Conservation (phyloP, 164 flowering plant species). For the Annona cherimola region DNA sequence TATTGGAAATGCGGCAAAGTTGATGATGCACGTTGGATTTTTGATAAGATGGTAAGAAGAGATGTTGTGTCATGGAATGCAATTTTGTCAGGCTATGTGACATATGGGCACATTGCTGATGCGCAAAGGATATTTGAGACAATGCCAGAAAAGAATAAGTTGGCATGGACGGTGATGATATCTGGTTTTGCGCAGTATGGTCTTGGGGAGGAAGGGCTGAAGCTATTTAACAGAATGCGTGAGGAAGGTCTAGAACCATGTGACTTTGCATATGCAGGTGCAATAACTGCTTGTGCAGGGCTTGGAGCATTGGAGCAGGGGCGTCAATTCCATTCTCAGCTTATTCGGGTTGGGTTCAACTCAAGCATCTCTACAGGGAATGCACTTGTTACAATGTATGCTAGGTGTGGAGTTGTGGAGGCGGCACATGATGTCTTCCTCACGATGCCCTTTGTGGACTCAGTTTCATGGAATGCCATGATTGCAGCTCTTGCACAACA, state of each 20-base stretch:
- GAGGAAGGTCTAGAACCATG: conserved; percentile 53
- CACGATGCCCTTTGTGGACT: conserved; percentile 47
- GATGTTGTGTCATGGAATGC: conserved; percentile 60
- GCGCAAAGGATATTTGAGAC: conserved; percentile 32
- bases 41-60: conserved; percentile 28
- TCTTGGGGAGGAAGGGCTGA: conserved; percentile 62
- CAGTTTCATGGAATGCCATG: conserved; percentile 66
- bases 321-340: conserved; percentile 66
- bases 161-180: conserved; percentile 55
- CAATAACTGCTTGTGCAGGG: conserved; percentile 54
- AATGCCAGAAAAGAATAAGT: conserved; percentile 32
- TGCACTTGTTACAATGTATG: conserved; percentile 78
- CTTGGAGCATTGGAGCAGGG: conserved; percentile 76
- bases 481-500: conserved; percentile 70
- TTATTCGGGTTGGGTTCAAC: conserved; percentile 43
- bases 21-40: conserved; percentile 33
- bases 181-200: conserved; percentile 68
- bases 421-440: conserved; percentile 43
- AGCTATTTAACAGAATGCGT: conserved; percentile 54
- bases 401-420: conserved; percentile 66
- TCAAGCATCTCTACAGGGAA: conserved; percentile 76
- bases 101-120: conserved; percentile 27
- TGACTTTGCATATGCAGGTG: conserved; percentile 73
- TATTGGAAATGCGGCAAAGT: conserved; percentile 40
- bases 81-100: conserved; percentile 37